Evolutionary conservation across 1,139 yeast species (phyloP), one percentile per base, ranked within the genome.

Genomic region (Candida anutae): DNA sequence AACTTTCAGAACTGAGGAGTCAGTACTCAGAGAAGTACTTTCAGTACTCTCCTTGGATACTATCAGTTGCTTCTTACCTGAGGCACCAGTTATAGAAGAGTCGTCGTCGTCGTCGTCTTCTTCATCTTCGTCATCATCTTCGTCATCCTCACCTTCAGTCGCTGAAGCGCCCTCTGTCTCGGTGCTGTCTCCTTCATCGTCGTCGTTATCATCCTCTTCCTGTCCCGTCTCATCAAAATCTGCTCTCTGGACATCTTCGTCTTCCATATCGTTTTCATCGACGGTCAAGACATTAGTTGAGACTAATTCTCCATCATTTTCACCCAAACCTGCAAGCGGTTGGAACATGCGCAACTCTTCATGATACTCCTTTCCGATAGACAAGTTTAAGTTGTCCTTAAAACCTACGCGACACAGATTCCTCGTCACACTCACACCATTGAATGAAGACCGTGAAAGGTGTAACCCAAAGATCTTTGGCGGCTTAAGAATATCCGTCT

Each of bases 381-480:
- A 58, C 22, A 84, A 52, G 5, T 63, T 62, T 31, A 87, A 48
- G 3, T 47, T 50, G 40, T 80, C 90, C 13, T 69, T 73, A 42
- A 80, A 80, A 4, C 62, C 49, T 5, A 88, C 88, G 30, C 74
- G 62, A 50, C 95, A 85, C 5, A 82, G 62, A 50, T 87, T 88
- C 43, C 95, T 70, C 3, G 79, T 66, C 3, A 82, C 75, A 16
- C 70, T 74, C 28, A 74, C 72, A n/a, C 83, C 87, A 30, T 74
- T 69, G 47, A 71, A 87, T 21, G 81, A 68, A 0, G 95, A 85
- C 42, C 97, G 65, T 5, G 95, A 83, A 28, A 88, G 58, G 49
- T 88, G 96, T 13, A 88, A 57, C 0, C 84, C 74, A 35, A 87
- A 62, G 9, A 83, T 62, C 30, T 70, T 65, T 1, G 97, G 95